A percentile compares a stretch with the other conserved stretches of the same genome.
phyloP scores from a whole-genome alignment of 345 rosid species.

The Populus ilicifolia region DNA sequence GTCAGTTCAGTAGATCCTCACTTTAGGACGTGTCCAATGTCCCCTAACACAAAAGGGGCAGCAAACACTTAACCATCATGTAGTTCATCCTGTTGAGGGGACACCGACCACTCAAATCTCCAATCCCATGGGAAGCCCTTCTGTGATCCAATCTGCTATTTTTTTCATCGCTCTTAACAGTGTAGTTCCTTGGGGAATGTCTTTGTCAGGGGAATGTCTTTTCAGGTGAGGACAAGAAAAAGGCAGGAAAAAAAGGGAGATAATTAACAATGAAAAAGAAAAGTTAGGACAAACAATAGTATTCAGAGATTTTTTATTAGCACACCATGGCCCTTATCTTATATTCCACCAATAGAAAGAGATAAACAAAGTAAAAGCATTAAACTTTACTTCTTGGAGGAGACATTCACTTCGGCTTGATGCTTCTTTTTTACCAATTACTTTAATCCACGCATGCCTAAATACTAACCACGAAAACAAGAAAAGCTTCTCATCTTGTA shows the following conservation, averaged over 20 bases:
- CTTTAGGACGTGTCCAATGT: not conserved
- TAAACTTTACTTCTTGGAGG: slow-evolving; percentile 19
- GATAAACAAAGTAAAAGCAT: slow-evolving; percentile 7
- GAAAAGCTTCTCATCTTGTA: not conserved
- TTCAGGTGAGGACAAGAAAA: not conserved
- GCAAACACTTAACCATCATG: not conserved
- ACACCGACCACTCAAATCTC: not conserved
- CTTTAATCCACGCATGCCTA: slow-evolving; percentile 15
- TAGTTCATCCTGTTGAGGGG: not conserved
- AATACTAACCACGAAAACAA: not conserved
- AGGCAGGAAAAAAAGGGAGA: not conserved
- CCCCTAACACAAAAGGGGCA: not conserved
- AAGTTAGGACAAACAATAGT: not conserved
- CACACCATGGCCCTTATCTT: not conserved
- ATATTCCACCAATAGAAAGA: not conserved
- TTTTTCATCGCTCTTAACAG: not conserved
- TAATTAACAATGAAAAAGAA: too few relatives aligned
- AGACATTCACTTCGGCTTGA: slow-evolving; percentile 13
- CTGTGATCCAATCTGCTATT: not conserved
- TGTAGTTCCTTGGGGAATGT: not conserved
- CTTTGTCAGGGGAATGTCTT: slow-evolving; percentile 8
- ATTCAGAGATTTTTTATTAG: not conserved
- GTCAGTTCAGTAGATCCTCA: not conserved
- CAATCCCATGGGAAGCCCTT: not conserved
- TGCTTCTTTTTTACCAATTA: slow-evolving; percentile 13